phyloP scores from a whole-genome alignment of 1,284 basidiomycete genomes.

The Clitocybe nebularis region DNA sequence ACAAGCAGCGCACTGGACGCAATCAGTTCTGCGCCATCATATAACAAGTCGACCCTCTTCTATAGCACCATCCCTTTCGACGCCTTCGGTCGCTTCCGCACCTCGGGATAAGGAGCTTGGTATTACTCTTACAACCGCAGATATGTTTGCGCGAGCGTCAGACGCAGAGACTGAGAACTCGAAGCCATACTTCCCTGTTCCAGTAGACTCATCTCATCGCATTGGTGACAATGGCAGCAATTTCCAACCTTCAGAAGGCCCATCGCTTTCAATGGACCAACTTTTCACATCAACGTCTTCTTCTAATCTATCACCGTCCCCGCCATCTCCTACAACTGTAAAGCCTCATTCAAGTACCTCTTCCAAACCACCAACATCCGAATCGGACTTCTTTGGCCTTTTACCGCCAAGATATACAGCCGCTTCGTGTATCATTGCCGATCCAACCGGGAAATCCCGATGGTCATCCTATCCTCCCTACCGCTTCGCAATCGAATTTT shows the following conservation, averaged over 20 bases:
- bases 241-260: slow-evolving; percentile 34
- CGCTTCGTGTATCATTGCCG: slow-evolving; percentile 35
- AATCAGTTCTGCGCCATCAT: slow-evolving; percentile 56
- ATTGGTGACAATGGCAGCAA: slow-evolving; percentile 71
- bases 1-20: slow-evolving; percentile 77
- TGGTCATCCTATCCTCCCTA: slow-evolving; percentile 72
- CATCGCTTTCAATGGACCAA: slow-evolving; percentile 35
- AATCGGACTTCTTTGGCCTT: slow-evolving; percentile 66
- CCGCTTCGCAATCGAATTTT: slow-evolving; percentile 88
- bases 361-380: slow-evolving; percentile 31
- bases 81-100: slow-evolving; percentile 26
- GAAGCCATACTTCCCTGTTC: slow-evolving; percentile 65
- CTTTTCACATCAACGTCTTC: slow-evolving; percentile 28
- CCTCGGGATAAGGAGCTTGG: slow-evolving; percentile 59
- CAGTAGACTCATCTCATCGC: slow-evolving; percentile 72
- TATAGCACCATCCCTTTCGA: slow-evolving; percentile 20
- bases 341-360: slow-evolving; percentile 9
- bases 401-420: slow-evolving; percentile 40
- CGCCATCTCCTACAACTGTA: slow-evolving; percentile 15
- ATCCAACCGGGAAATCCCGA: slow-evolving; percentile 38
- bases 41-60: slow-evolving; percentile 42
- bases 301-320: slow-evolving; percentile 15
- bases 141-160: slow-evolving; percentile 38
- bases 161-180: slow-evolving; percentile 2
- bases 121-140: slow-evolving; percentile 45